Evolutionary conservation across 2,329 filamentous ascomycete species (phyloP).

Genomic region (Aspergillus novoparasiticus): DNA sequence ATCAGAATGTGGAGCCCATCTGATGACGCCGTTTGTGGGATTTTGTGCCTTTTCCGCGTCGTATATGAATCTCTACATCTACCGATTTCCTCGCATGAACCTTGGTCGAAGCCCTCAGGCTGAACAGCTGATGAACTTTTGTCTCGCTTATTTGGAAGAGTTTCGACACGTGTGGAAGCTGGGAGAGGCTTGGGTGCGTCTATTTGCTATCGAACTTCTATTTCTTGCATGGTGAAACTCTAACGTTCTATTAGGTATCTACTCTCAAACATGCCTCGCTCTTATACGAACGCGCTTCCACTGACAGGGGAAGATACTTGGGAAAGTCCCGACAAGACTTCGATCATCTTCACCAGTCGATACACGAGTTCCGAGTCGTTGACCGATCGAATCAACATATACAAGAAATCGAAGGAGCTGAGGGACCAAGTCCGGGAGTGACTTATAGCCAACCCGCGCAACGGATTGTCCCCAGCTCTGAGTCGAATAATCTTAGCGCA

Average conservation of each 20-base stretch:
- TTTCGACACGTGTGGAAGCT: constrained; percentile 6
- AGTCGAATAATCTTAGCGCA: background rate
- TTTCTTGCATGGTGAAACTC: background rate
- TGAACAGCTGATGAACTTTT: background rate
- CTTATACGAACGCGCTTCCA: background rate
- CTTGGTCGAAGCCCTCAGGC: background rate
- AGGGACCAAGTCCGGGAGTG: background rate
- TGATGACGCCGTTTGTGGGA: background rate
- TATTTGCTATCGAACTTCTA: background rate
- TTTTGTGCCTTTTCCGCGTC: constrained; percentile 5
- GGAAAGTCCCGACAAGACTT: constrained; percentile 3
- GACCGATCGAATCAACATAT: constrained; percentile 3
- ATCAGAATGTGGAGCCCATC: constrained; percentile 2
- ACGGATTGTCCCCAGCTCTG: background rate
- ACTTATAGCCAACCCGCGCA: background rate
- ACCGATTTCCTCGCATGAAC: constrained; percentile 4
- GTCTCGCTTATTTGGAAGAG: constrained; percentile 1
- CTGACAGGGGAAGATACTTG: background rate
- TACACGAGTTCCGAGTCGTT: constrained; percentile 5
- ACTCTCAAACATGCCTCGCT: constrained; percentile 1
- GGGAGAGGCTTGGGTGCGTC: constrained; percentile 2
- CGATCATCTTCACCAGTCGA: constrained; percentile 1
- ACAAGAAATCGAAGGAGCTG: constrained; percentile 2
- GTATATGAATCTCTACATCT: constrained; percentile 4
- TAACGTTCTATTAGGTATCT: background rate